Conservation (phyloP, 73 alveolate genomes). For the Paramecium pentaurelia region DNA sequence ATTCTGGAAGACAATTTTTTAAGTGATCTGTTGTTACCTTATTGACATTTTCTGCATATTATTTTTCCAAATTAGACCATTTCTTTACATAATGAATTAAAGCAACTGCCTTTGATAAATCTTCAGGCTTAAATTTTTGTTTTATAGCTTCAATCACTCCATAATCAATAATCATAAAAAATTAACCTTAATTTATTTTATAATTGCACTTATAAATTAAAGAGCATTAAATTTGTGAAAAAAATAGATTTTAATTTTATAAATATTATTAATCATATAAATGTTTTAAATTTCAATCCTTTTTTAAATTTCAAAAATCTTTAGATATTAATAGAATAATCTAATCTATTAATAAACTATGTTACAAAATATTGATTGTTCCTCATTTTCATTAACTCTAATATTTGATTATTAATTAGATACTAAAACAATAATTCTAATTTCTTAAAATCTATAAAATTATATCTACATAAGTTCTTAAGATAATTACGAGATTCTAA, state of each 20-base stretch:
- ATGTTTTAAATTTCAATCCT: no score
- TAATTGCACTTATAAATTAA: not conserved
- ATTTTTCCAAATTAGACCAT: not conserved
- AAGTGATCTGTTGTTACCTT: not conserved
- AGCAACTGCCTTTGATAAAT: not conserved
- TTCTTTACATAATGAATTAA: not conserved
- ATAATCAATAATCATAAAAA: not conserved
- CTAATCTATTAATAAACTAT: no score
- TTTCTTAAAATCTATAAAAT: no score
- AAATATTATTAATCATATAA: no score
- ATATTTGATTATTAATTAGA: no score
- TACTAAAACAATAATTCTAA: no score
- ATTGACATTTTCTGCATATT: not conserved
- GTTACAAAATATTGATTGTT: no score
- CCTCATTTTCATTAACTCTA: no score
- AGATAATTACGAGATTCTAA: not conserved
- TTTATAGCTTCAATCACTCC: slow-evolving; percentile 16
- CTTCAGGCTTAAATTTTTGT: not conserved
- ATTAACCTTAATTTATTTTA: not conserved
- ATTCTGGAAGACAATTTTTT: not conserved
- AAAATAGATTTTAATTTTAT: not conserved
- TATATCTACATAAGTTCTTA: not conserved
- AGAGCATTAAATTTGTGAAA: not conserved
- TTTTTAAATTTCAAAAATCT: no score
- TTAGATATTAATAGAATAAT: no score